phyloP scores from a whole-genome alignment of 768 basidiomycete genomes.

The Candolleomyces eurysporus region DNA sequence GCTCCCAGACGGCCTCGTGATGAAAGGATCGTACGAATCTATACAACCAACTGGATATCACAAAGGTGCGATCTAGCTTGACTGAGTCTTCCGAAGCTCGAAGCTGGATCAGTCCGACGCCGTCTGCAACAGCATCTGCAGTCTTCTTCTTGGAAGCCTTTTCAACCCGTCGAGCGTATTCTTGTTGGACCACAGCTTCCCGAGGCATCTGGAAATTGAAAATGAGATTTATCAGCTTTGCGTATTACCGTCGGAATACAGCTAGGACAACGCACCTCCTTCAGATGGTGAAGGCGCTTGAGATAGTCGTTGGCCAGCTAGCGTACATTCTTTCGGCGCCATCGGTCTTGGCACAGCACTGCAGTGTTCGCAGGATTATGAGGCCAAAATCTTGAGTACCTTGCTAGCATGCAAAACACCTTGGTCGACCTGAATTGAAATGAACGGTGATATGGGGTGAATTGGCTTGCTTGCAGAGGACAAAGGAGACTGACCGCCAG shows the following conservation, averaged over 20 bases:
- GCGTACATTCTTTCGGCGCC: conserved; percentile 67
- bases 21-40: background rate
- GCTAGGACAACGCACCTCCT: conserved; percentile 61
- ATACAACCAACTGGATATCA: background rate
- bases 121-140: conserved; percentile 68
- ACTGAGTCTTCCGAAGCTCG: background rate
- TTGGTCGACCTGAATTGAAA: conserved; percentile 62
- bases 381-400: conserved; percentile 37
- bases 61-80: background rate
- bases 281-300: conserved; percentile 85
- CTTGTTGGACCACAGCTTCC: conserved; percentile 66
- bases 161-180: conserved; percentile 66
- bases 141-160: conserved; percentile 65
- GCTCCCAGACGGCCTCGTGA: background rate
- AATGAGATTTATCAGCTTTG: background rate
- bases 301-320: conserved; percentile 82
- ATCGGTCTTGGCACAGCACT: conserved; percentile 88
- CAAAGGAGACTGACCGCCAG: conserved; percentile 33
- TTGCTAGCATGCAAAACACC: conserved; percentile 92
- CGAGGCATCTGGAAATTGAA: conserved; percentile 36
- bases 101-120: conserved; percentile 71
- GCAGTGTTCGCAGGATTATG: background rate
- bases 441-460: background rate
- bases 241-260: background rate
- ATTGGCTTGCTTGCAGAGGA: background rate